Percentiles rank a stretch among this genome's conserved stretches.
Evolutionary conservation across 208 protist species (phyloP).

Genomic region (Polymyxa betae): DNA sequence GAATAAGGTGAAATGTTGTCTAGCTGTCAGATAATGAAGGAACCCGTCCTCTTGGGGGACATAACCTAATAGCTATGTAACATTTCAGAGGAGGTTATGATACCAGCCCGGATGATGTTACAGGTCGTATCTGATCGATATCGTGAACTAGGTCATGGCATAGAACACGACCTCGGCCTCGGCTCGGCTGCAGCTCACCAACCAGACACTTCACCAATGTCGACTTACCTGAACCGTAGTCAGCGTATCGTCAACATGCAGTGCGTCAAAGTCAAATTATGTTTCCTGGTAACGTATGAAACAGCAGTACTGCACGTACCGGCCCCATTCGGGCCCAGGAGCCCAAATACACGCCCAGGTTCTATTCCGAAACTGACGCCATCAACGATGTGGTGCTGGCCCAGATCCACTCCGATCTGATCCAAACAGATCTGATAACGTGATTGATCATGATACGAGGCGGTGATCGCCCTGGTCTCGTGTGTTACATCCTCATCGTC

Average conservation of each 20-base stretch:
- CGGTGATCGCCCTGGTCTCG: neutral
- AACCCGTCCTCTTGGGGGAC: constrained; percentile 14
- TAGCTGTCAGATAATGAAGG: neutral
- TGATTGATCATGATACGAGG: neutral
- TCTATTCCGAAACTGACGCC: constrained; percentile 36
- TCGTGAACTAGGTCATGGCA: neutral
- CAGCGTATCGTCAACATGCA: neutral
- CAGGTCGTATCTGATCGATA: constrained; percentile 21
- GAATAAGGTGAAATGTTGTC: neutral
- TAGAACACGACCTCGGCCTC: neutral
- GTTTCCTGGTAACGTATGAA: too few relatives aligned
- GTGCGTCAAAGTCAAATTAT: too few relatives aligned
- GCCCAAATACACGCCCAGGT: neutral
- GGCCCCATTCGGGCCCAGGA: constrained; percentile 30
- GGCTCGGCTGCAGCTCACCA: neutral
- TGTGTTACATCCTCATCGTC: neutral
- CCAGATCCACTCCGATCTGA: neutral
- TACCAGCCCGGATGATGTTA: neutral
- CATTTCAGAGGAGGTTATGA: neutral
- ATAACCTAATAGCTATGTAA: neutral
- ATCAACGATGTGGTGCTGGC: neutral
- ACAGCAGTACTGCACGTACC: neutral
- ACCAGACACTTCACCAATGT: constrained; percentile 18
- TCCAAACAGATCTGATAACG: neutral
- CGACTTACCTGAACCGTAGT: neutral